A percentile compares a stretch with the other conserved stretches of the same genome.
phyloP scores from a whole-genome alignment of 2,329 filamentous ascomycete genomes.

The Chalara sp. region DNA sequence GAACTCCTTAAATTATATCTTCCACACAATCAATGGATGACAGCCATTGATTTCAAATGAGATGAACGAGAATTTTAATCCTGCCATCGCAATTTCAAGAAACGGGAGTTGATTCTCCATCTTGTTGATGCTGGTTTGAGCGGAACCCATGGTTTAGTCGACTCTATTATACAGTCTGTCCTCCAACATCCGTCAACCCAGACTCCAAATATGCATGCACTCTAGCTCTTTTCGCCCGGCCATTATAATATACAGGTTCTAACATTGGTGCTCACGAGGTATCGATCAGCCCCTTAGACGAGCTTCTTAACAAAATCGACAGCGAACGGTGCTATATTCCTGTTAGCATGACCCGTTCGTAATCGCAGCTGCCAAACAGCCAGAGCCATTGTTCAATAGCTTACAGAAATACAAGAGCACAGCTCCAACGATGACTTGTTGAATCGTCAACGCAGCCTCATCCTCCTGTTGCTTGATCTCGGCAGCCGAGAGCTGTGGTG shows the following conservation, averaged over 20 bases:
- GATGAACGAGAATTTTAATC: too few relatives aligned
- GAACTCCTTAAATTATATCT: too few relatives aligned
- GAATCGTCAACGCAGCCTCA: constrained; percentile 60
- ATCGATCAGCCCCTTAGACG: constrained; percentile 26
- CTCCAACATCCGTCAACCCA: background rate
- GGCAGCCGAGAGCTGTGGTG: constrained; percentile 62
- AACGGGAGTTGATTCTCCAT: too few relatives aligned
- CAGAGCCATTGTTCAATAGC: constrained; percentile 22
- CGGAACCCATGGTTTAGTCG: too few relatives aligned
- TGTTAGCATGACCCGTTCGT: background rate
- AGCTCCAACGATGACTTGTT: constrained; percentile 58
- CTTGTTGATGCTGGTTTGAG: too few relatives aligned
- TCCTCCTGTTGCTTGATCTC: constrained; percentile 66
- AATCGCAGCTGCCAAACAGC: background rate
- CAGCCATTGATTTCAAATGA: too few relatives aligned
- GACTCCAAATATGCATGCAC: background rate
- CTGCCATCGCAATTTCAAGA: too few relatives aligned
- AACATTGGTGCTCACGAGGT: background rate
- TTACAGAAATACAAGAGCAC: constrained; percentile 71
- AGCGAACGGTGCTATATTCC: constrained; percentile 42
- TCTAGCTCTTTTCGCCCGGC: background rate
- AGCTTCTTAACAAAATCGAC: constrained; percentile 47
- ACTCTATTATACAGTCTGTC: too few relatives aligned
- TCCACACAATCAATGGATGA: too few relatives aligned
- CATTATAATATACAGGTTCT: background rate